These are phyloP conservation scores for Cadophora sp. DNA, from an alignment of 2,329 filamentous ascomycete genomes.

Conservation along the genomic window DNA sequence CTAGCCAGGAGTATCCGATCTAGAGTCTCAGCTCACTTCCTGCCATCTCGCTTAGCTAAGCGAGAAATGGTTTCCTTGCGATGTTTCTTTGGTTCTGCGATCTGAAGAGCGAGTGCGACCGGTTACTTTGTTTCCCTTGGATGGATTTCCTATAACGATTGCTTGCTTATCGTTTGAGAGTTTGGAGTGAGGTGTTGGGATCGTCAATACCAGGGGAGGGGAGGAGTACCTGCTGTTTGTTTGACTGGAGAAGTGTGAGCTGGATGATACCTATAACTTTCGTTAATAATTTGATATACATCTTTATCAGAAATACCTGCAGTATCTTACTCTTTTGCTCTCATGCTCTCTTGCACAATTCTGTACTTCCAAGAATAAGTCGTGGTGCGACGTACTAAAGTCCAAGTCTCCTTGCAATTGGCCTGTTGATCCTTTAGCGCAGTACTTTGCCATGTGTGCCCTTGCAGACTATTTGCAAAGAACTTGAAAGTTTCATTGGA, in stretches of 20 bases:
- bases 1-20: constrained; percentile 16
- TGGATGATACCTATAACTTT: background rate
- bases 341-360: too few relatives aligned
- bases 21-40: background rate
- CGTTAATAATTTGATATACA: background rate
- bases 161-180: background rate
- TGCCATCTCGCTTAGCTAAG: background rate
- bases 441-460: too few relatives aligned
- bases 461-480: too few relatives aligned
- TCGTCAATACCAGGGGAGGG: background rate
- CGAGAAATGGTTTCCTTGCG: background rate
- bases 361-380: too few relatives aligned
- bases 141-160: background rate
- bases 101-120: background rate
- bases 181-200: background rate
- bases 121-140: background rate
- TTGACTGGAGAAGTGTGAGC: background rate
- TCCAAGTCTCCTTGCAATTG: too few relatives aligned
- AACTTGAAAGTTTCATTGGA: too few relatives aligned
- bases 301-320: background rate
- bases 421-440: too few relatives aligned
- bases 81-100: background rate
- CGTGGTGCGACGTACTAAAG: too few relatives aligned
- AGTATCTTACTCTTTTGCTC: too few relatives aligned
- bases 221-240: background rate